phyloP scores from a whole-genome alignment of 768 basidiomycete species.

The Termitomyces heimii region DNA sequence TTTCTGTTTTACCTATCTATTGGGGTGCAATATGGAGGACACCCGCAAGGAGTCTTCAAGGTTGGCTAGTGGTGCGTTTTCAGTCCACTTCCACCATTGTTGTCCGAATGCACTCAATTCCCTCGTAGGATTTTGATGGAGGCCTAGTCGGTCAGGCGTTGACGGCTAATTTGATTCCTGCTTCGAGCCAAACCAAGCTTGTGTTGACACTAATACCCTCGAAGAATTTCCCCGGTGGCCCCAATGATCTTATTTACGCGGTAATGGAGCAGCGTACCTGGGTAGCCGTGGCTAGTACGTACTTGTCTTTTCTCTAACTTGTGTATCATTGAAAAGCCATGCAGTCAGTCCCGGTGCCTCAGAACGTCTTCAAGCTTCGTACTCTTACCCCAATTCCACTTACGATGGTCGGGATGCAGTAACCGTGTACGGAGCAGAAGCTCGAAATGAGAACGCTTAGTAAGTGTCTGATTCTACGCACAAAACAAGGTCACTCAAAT shows the following conservation, averaged over 20 bases:
- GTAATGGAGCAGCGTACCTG: conserved; percentile 45
- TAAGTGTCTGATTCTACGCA: conserved; percentile 22
- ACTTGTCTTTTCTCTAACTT: neutral
- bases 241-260: conserved; percentile 31
- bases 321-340: neutral
- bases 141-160: conserved; percentile 40
- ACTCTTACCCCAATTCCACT: conserved; percentile 28
- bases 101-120: neutral
- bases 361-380: conserved; percentile 26
- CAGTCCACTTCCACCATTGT: neutral
- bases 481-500: neutral
- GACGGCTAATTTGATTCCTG: conserved; percentile 22
- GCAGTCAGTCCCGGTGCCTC: conserved; percentile 38
- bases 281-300: conserved; percentile 45
- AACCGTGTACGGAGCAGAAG: conserved; percentile 41
- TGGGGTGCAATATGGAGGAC: conserved; percentile 20
- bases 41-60: conserved; percentile 13
- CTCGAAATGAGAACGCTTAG: conserved; percentile 60
- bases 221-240: conserved; percentile 35
- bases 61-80: conserved; percentile 18
- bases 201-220: conserved; percentile 35
- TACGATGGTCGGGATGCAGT: conserved; percentile 47
- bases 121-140: conserved; percentile 50
- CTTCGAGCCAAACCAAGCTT: conserved; percentile 26
- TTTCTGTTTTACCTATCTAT: conserved; percentile 17